Percentiles rank a stretch among this genome's conserved stretches.
Evolutionary conservation across 208 protist genomes (phyloP).

Genomic region (Porcisia deanei): DNA sequence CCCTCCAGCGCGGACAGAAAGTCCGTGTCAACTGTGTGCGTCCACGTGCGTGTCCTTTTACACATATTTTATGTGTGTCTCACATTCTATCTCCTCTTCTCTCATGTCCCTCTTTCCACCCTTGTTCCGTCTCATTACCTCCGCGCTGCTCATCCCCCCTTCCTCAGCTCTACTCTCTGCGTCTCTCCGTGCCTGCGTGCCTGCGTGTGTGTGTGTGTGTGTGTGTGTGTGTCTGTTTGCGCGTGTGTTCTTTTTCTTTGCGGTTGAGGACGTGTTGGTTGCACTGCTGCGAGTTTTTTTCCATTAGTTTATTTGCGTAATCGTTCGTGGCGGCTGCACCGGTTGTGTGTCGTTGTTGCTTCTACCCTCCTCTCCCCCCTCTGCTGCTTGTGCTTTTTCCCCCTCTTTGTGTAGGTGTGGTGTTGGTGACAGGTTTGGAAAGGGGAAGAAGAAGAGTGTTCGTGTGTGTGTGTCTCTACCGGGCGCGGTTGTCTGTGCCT

Average conservation of each 20-base stretch:
- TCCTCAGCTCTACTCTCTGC: not conserved
- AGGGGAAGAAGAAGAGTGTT: not conserved
- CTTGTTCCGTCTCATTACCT: not conserved
- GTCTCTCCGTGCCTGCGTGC: too few relatives aligned
- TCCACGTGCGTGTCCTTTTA: not conserved
- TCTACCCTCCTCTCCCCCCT: too few relatives aligned
- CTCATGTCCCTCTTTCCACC: not conserved
- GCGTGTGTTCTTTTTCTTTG: not conserved
- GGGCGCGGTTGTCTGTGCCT: not conserved
- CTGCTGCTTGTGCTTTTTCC: too few relatives aligned
- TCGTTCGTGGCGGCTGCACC: not conserved
- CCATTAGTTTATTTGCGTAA: not conserved
- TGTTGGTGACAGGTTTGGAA: too few relatives aligned
- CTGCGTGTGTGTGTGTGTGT: not conserved
- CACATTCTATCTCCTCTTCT: slow-evolving; percentile 7
- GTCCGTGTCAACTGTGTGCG: not conserved
- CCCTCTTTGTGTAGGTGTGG: too few relatives aligned
- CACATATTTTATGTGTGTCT: slow-evolving; percentile 11
- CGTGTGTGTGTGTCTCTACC: not conserved
- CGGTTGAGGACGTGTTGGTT: not conserved
- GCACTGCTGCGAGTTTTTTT: not conserved
- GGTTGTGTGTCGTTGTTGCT: not conserved
- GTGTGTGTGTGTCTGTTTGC: not conserved
- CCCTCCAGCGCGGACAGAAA: too few relatives aligned
- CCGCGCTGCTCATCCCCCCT: slow-evolving; percentile 1